phyloP scores from a whole-genome alignment of 768 basidiomycete species.

The Boletus sp. region DNA sequence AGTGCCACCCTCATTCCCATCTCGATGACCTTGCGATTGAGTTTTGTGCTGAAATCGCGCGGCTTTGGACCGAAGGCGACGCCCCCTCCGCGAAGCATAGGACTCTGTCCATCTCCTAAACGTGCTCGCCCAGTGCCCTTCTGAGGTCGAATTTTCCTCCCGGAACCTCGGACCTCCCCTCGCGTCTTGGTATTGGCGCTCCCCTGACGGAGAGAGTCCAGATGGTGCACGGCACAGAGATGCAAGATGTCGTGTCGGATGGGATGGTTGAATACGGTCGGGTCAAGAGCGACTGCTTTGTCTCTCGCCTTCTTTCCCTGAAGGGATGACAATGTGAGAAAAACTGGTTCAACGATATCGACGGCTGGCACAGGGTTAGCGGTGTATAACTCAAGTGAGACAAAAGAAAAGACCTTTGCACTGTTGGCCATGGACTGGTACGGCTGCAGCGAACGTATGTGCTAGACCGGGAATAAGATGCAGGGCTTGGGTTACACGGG shows the following conservation, averaged over 20 bases:
- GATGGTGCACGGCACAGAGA: conserved; percentile 84
- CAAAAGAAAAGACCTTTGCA: conserved; percentile 16
- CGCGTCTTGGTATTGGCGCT: conserved; percentile 91
- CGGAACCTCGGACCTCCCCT: conserved; percentile 85
- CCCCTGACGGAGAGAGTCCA: conserved; percentile 88
- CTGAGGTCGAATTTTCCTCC: conserved; percentile 84
- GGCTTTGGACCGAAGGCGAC: conserved; percentile 90
- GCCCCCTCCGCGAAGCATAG: conserved; percentile 89
- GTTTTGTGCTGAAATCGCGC: conserved; percentile 86
- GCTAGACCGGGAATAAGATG: not conserved
- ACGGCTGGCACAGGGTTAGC: conserved; percentile 31
- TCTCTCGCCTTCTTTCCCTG: conserved; percentile 41
- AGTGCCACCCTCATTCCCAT: conserved; percentile 93
- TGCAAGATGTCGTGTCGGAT: conserved; percentile 92
- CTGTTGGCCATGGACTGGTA: conserved; percentile 7
- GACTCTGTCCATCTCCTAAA: conserved; percentile 83
- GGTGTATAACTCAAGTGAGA: conserved; percentile 2
- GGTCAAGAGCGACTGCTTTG: conserved; percentile 63
- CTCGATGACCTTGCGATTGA: conserved; percentile 89
- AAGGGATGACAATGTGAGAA: conserved; percentile 60
- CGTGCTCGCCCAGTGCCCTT: conserved; percentile 92
- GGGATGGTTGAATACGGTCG: conserved; percentile 85
- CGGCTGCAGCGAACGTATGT: conserved; percentile 12
- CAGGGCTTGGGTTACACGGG: not conserved
- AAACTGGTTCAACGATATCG: conserved; percentile 48